A percentile compares a stretch with the other conserved stretches of the same genome.
Conservation (phyloP, 1,139 yeast species). For the Lodderomyces orthopsilosis region DNA sequence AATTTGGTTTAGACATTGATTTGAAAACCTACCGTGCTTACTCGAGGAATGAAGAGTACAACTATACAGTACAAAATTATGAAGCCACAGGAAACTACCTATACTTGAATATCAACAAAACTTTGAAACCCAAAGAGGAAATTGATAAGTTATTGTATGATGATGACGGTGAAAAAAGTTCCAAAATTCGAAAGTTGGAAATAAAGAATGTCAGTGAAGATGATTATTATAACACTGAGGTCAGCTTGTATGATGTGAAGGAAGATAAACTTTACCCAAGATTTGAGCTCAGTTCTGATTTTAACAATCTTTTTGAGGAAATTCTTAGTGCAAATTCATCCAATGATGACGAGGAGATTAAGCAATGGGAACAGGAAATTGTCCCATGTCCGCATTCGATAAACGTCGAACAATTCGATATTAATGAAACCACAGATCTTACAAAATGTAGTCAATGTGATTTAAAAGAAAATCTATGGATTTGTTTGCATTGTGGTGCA, state of each 20-base stretch:
- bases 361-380: constrained; percentile 91
- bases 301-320: constrained; percentile 37
- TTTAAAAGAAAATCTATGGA: constrained; percentile 74
- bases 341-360: constrained; percentile 65
- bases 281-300: constrained; percentile 21
- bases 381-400: constrained; percentile 74
- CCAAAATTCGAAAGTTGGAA: constrained; percentile 71
- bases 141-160: constrained; percentile 19
- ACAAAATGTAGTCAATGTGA: constrained; percentile 61
- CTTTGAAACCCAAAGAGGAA: constrained; percentile 37
- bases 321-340: constrained; percentile 67
- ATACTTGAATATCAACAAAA: constrained; percentile 56
- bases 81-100: constrained; percentile 50
- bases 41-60: constrained; percentile 44
- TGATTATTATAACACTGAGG: constrained; percentile 57
- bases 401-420: constrained; percentile 40
- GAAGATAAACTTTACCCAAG: constrained; percentile 23
- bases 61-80: constrained; percentile 56
- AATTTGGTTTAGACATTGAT: constrained; percentile 70
- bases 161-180: constrained; percentile 34
- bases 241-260: constrained; percentile 43
- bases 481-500: constrained; percentile 85
- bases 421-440: constrained; percentile 26
- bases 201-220: constrained; percentile 67
- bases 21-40: constrained; percentile 64